Percentiles rank a stretch among this genome's conserved stretches.
Conservation (phyloP, 106 monocot species). For the Phalaenopsis equestris region DNA sequence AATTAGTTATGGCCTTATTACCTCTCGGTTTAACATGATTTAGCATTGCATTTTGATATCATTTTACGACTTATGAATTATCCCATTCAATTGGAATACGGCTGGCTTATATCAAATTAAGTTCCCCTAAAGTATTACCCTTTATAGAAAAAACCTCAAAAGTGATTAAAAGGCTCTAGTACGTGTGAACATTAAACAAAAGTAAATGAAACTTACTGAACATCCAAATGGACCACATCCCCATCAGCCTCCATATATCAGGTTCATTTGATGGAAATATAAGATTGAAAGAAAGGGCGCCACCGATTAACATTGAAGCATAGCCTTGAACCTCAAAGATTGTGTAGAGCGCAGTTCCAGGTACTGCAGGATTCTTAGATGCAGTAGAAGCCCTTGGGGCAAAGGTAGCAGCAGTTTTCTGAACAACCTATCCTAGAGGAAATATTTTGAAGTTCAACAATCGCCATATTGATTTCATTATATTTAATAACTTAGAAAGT, state of each 20-base stretch:
- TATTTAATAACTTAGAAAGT: background rate
- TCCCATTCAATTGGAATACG: too few relatives aligned
- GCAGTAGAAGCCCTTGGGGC: slow-evolving; percentile 94
- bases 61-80: too few relatives aligned
- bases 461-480: background rate
- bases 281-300: slow-evolving; percentile 88
- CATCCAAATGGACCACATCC: slow-evolving; percentile 99
- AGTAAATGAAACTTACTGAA: slow-evolving; percentile 61
- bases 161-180: too few relatives aligned
- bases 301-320: slow-evolving; percentile 86
- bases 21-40: too few relatives aligned
- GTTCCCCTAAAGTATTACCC: too few relatives aligned
- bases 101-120: too few relatives aligned
- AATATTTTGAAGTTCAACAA: background rate
- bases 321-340: slow-evolving; percentile 91
- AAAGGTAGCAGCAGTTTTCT: slow-evolving; percentile 94
- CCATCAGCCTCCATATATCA: slow-evolving; percentile 95
- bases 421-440: slow-evolving; percentile 43
- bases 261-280: slow-evolving; percentile 95
- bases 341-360: slow-evolving; percentile 72
- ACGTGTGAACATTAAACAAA: too few relatives aligned
- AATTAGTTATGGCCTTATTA: too few relatives aligned
- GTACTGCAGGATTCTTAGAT: slow-evolving; percentile 89
- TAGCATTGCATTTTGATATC: too few relatives aligned
- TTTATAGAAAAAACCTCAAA: too few relatives aligned